Base-by-base conservation (phyloP, 2,329 filamentous ascomycete genomes). In the Fusarium sp. region DNA sequence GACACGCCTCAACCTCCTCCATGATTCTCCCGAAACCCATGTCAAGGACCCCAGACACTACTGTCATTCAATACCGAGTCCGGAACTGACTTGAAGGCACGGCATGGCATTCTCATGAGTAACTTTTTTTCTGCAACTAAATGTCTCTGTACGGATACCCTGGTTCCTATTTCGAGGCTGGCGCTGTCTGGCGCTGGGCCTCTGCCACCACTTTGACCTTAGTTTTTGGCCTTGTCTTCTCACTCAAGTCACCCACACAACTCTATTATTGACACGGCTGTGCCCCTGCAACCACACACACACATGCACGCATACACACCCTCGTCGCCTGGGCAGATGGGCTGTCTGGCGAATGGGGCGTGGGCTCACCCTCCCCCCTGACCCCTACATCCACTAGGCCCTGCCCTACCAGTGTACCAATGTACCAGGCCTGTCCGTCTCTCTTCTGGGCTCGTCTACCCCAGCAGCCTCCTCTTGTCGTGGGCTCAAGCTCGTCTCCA, bases 321-420 rank as follows among this genome's bases (percentile, higher is more conserved):
- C 68, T 62, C 59, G 37, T 58, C 23, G 45, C 65, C 59, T 56
- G 50, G 64, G 57, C 67, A 63, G 45, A 50, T 71, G 64, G 52
- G 64, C 65, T 67, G 70, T 68, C 65, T 69, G 73, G 68, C 65
- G 50, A 66, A 70, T 63, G 61, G 70, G 71, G 74, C 61, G 57
- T 70, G 68, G 63, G 41, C 62, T 64, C 67, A 68, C 72, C 58
- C 71, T 63, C 43, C 57, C 65, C 70, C 66, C 61, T 48, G 39
- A 32, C 41, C 69, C 65, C 61, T 70, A 50, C 48, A n/a, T n/a
- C 56, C 67, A 69, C 70, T 74, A 64, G 66, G 72, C 65, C 69
- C 66, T 75, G 74, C 71, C 70, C 70, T 72, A 72, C 70, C 68
- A 64, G 45, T 74, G 68, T 74, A 74, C 72, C 67, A 66, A 69